phyloP scores from a whole-genome alignment of 352 stramenopile species.

The Globisporangium uncinulatum region DNA sequence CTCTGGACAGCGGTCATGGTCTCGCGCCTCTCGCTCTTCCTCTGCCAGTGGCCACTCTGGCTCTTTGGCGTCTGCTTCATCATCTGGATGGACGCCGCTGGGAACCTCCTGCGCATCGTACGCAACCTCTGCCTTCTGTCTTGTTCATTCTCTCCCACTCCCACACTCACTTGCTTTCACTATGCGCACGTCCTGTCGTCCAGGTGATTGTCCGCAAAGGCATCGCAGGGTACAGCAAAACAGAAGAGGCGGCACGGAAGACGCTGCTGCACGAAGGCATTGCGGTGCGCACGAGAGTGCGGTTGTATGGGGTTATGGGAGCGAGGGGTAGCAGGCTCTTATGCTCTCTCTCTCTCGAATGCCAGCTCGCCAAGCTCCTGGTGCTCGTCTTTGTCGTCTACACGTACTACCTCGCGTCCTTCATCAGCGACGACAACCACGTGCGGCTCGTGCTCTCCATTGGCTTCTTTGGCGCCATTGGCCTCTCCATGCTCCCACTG shows the following conservation, averaged over 20 bases:
- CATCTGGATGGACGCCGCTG: constrained; percentile 65
- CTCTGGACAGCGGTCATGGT: constrained; percentile 63
- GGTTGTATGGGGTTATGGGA: too few species aligned
- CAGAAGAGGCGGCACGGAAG: constrained; percentile 49
- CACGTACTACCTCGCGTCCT: constrained; percentile 58
- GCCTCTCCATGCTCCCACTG: constrained; percentile 46
- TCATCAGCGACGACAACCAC: constrained; percentile 45
- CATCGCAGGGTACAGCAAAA: constrained; percentile 50
- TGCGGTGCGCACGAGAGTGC: constrained; percentile 18
- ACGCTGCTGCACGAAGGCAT: constrained; percentile 65
- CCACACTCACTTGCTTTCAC: not conserved
- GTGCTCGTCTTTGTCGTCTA: constrained; percentile 69
- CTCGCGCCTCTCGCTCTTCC: constrained; percentile 50
- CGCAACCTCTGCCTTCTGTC: not conserved
- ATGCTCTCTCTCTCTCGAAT: not conserved
- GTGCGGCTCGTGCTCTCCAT: constrained; percentile 51
- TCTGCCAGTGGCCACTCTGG: constrained; percentile 64
- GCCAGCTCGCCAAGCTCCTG: constrained; percentile 56
- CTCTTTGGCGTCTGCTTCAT: constrained; percentile 66
- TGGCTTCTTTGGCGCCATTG: constrained; percentile 67
- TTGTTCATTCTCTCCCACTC: too few species aligned
- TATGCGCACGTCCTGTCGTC: too few species aligned
- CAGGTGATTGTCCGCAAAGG: constrained; percentile 59
- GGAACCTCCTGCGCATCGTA: constrained; percentile 58
- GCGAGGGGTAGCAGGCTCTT: not conserved